Base-by-base conservation (phyloP, 306 rosid species). In the cucumber (Cucumis sativus) region DNA sequence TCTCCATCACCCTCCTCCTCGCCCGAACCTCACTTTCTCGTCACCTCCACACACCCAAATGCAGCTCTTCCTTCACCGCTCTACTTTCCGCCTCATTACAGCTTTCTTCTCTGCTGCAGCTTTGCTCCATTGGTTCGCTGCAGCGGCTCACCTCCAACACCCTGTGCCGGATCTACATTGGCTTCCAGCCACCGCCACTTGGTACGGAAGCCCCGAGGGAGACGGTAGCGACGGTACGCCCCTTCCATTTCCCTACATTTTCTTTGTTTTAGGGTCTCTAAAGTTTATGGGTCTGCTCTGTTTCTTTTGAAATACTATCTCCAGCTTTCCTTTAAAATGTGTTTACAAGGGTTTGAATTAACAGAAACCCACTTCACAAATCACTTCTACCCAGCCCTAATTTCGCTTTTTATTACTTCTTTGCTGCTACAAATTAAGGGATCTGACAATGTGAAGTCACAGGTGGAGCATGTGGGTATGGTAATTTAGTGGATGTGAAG, bases 391-490 rank as follows among this genome's bases (percentile, higher is more conserved):
- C 21, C 56, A 21, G 2, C 58, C 13, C 14, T 16, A 21, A 45
- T 70, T 23, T 51, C 58, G 8, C 21, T 23, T 23, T 47, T 45
- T 30, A 5, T 8, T 8, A 71, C 43, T 49, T 71, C 75, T 6
- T 43, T 20, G 39, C 35, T 41, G 74, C 37, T 43, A 40, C 39
- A 43, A 43, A n/a, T 68, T 43, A 3, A 14, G 21, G n/a, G 75
- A 70, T 35, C 10, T 51, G 80, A 56, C 7, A 20, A 71, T 67
- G 49, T n/a, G 1, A 35, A 77, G 33, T 11, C 74, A 77, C 66
- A 93, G 98, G 98, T 7, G 98, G 98, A 52, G 97, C 98, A 5
- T 95, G 98, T 66, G 98, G 98, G 69, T 94, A 94, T 47, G 97
- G 98, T 0, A 77, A 82, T 1, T 52, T 92, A 77, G 97, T 95